Evolutionary conservation across 345 rosid species (phyloP).

Genomic region (Citrus hindsii): DNA sequence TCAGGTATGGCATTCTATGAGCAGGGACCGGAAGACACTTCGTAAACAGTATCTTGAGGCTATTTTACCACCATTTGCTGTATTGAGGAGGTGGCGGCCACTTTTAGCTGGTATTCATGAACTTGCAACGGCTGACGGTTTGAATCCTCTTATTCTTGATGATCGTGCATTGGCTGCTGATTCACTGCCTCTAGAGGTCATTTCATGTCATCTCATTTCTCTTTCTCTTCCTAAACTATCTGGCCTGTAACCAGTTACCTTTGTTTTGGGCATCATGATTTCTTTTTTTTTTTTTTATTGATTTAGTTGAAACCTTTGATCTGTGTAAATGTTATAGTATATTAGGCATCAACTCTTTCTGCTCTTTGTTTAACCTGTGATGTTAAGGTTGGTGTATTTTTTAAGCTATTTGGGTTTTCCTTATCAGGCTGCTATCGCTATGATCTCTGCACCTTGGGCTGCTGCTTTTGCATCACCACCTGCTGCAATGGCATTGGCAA

Average conservation of each 20-base stretch:
- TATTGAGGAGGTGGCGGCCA: conserved; percentile 97
- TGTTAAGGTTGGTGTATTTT: not conserved
- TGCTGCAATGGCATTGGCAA: conserved; percentile 98
- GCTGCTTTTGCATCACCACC: conserved; percentile 99
- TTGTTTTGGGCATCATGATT: not conserved
- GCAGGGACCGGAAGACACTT: conserved; percentile 77
- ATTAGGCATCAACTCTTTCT: not conserved
- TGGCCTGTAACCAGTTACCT: conserved; percentile 9
- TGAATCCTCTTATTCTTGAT: conserved; percentile 93
- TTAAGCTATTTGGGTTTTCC: not conserved
- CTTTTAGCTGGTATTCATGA: conserved; percentile 97
- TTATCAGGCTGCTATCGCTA: conserved; percentile 85
- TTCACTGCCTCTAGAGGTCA: conserved; percentile 86
- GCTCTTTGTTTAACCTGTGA: not conserved
- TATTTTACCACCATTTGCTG: conserved; percentile 95
- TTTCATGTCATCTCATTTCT: conserved; percentile 16
- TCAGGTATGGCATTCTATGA: conserved; percentile 97
- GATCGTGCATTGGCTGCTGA: conserved; percentile 97
- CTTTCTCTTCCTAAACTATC: conserved; percentile 5
- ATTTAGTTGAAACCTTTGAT: not conserved
- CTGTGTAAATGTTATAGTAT: not conserved
- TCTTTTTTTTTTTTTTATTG: not conserved
- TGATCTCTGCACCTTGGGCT: conserved; percentile 96
- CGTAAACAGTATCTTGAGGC: conserved; percentile 93
- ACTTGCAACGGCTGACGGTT: conserved; percentile 94